Evolutionary conservation across 768 basidiomycete species (phyloP).

Genomic region (Ramaria rubella): DNA sequence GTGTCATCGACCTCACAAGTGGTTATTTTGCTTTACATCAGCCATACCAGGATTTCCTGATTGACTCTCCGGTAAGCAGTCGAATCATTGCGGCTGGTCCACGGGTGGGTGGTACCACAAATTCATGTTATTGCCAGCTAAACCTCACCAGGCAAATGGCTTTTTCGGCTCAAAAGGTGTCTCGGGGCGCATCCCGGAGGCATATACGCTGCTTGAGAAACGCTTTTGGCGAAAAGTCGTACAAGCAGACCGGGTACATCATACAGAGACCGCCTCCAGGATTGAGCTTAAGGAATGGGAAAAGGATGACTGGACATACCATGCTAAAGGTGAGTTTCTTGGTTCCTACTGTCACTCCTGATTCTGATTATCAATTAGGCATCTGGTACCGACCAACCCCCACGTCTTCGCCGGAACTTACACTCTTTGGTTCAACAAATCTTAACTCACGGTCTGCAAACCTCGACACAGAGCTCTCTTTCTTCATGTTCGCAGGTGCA

Average conservation of each 20-base stretch:
- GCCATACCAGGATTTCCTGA: constrained; percentile 69
- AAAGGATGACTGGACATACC: constrained; percentile 90
- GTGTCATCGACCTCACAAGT: constrained; percentile 72
- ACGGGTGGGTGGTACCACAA: constrained; percentile 42
- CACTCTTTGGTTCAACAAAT: constrained; percentile 92
- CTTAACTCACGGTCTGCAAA: constrained; percentile 86
- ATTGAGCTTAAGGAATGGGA: constrained; percentile 86
- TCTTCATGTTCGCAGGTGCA: constrained; percentile 57
- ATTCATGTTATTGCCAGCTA: constrained; percentile 1
- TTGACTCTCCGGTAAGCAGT: constrained; percentile 48
- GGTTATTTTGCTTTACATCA: constrained; percentile 90
- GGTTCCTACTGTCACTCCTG: background rate
- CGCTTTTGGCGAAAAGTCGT: constrained; percentile 46
- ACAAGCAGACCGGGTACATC: constrained; percentile 11
- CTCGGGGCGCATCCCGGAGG: constrained; percentile 92
- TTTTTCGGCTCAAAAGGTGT: constrained; percentile 87
- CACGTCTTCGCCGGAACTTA: constrained; percentile 51
- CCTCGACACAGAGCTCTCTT: constrained; percentile 88
- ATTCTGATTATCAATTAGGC: constrained; percentile 38
- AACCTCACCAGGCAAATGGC: constrained; percentile 72
- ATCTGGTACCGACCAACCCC: constrained; percentile 72
- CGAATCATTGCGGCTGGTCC: constrained; percentile 83
- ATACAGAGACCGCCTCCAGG: constrained; percentile 27
- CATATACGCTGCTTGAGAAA: constrained; percentile 83
- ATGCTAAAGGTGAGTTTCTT: constrained; percentile 79